These are phyloP conservation scores for Paraconiothyrium sp. DNA, from an alignment of 2,329 filamentous ascomycete genomes.

Conservation along the genomic window DNA sequence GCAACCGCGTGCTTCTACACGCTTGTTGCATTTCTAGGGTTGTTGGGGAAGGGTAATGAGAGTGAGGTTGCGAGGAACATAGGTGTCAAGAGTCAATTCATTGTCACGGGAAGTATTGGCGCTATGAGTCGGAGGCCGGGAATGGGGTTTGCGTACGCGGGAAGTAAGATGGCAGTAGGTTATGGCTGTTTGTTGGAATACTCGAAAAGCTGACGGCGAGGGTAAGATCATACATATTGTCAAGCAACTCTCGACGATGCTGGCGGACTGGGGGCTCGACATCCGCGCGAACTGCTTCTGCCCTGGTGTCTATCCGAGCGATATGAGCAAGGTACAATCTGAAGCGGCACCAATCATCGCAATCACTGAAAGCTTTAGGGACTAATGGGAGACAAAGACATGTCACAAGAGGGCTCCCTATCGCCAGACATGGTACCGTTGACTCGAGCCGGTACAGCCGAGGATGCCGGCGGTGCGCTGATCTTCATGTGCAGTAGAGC, in stretches of 20 bases:
- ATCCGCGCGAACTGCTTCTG: conserved; percentile 22
- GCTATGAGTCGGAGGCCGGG: conserved; percentile 22
- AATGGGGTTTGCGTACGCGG: conserved; percentile 25
- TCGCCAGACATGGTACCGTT: conserved; percentile 20
- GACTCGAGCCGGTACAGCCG: conserved; percentile 19
- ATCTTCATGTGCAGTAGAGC: conserved; percentile 22
- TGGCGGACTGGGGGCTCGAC: conserved; percentile 21
- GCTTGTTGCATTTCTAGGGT: conserved; percentile 48
- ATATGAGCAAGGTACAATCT: conserved; percentile 22
- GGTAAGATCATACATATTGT: conserved; percentile 19
- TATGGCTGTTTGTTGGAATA: neutral
- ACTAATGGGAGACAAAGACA: conserved; percentile 21
- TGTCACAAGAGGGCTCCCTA: conserved; percentile 20
- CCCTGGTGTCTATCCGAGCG: conserved; percentile 25
- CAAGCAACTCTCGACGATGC: conserved; percentile 26
- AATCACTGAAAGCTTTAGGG: conserved; percentile 9
- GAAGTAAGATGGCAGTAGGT: conserved; percentile 20
- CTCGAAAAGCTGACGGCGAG: neutral
- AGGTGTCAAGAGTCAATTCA: conserved; percentile 25
- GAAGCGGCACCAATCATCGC: neutral
- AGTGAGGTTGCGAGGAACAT: conserved; percentile 16
- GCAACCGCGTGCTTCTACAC: conserved; percentile 53
- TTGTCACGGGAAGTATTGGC: conserved; percentile 24
- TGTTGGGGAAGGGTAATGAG: conserved; percentile 52
- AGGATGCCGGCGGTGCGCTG: conserved; percentile 23